These are phyloP conservation scores for Setaria italica DNA, from an alignment of 202 grass and related monocot genomes.

Conservation along the genomic window DNA sequence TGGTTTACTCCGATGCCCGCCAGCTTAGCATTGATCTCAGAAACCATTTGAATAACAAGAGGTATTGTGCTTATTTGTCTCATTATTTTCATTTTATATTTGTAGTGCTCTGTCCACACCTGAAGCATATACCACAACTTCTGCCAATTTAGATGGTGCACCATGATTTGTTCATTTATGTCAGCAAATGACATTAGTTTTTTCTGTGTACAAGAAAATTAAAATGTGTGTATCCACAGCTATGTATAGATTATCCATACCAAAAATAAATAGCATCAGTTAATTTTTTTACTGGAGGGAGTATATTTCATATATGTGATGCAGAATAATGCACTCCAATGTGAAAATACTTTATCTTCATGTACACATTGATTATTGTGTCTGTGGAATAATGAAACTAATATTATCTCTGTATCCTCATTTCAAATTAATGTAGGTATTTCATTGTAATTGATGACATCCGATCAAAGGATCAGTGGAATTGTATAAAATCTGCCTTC, in stretches of 20 bases:
- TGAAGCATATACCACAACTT: neutral
- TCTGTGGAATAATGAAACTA: neutral
- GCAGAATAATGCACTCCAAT: neutral
- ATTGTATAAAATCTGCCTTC: neutral
- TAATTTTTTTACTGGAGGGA: neutral
- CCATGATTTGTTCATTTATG: neutral
- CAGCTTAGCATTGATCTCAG: neutral
- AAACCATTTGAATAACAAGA: neutral
- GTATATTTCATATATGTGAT: neutral
- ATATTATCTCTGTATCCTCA: neutral
- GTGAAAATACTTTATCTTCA: neutral
- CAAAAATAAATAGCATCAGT: neutral
- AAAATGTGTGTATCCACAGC: neutral
- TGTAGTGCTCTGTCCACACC: neutral
- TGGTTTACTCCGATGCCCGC: neutral
- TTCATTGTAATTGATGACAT: slow-evolving; percentile 41
- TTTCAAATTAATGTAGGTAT: slow-evolving; percentile 6
- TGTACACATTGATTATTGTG: neutral
- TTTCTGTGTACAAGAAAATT: neutral
- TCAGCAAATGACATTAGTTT: neutral
- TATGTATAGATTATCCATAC: neutral
- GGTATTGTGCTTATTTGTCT: neutral
- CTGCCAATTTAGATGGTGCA: neutral
- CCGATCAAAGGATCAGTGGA: slow-evolving; percentile 10
- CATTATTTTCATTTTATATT: neutral